phyloP scores from a whole-genome alignment of 2,329 filamentous ascomycete genomes.

The Hypoxylon rubiginosum region DNA sequence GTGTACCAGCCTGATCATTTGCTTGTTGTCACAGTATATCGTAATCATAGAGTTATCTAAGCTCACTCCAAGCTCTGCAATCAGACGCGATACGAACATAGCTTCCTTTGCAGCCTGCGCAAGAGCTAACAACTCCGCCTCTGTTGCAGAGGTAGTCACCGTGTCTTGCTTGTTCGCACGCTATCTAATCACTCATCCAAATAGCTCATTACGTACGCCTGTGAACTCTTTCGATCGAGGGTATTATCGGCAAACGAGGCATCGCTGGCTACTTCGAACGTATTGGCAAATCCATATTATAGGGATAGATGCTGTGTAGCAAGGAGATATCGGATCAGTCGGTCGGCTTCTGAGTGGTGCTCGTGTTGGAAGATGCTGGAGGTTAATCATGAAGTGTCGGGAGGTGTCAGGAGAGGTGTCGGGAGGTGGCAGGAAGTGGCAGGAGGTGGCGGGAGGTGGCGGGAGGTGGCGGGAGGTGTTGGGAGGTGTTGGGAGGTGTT shows the following conservation, averaged over 20 bases:
- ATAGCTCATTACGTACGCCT: not conserved
- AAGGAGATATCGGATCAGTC: too few species aligned
- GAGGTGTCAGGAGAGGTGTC: too few species aligned
- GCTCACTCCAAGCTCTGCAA: not conserved
- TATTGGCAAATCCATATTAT: not conserved
- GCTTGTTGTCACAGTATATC: not conserved
- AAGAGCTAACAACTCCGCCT: not conserved
- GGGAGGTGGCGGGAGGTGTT: too few species aligned
- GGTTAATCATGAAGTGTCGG: too few species aligned
- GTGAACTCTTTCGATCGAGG: too few species aligned
- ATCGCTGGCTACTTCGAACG: not conserved
- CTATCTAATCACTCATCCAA: not conserved
- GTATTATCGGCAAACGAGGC: slow-evolving; percentile 3
- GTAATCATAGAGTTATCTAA: not conserved
- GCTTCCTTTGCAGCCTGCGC: not conserved
- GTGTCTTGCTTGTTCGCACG: not conserved
- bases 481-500: too few species aligned
- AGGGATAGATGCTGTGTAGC: too few species aligned
- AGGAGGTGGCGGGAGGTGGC: too few species aligned
- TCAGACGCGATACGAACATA: not conserved
- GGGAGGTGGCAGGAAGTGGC: too few species aligned
- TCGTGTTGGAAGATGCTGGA: too few species aligned
- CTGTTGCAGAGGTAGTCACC: not conserved
- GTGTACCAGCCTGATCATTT: too few species aligned
- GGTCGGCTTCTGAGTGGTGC: too few species aligned